phyloP scores from a whole-genome alignment of 148 eudicot species.

The Chenopodium quinoa region DNA sequence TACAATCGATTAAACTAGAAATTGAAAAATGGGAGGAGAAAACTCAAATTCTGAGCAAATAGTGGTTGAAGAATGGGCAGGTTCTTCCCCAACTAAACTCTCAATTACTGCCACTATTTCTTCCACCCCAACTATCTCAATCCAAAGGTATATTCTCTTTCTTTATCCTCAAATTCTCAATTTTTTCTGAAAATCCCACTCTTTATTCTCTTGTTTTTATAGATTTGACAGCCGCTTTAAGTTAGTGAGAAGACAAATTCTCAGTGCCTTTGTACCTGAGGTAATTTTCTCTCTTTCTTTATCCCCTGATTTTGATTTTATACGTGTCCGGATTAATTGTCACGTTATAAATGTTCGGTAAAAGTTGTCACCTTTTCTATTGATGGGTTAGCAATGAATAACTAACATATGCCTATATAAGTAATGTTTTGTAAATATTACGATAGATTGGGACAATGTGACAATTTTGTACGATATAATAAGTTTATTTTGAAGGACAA shows the following conservation, averaged over 20 bases:
- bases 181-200: not conserved
- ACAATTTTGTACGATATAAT: too few relatives aligned
- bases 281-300: constrained; percentile 15
- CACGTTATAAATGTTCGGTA: too few relatives aligned
- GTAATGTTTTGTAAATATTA: too few relatives aligned
- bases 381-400: not conserved
- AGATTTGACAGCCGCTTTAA: constrained; percentile 52
- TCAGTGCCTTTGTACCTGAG: constrained; percentile 90
- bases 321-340: too few relatives aligned
- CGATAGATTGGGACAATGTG: not conserved
- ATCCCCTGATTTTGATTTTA: not conserved
- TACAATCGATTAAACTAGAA: too few relatives aligned
- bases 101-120: constrained; percentile 61
- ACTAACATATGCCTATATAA: too few relatives aligned
- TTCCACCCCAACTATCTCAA: constrained; percentile 33
- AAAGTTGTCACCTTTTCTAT: not conserved
- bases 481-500: not conserved
- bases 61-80: constrained; percentile 72
- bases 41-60: constrained; percentile 4
- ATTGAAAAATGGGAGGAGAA: constrained; percentile 1
- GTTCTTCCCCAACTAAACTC: constrained; percentile 52
- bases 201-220: constrained; percentile 4
- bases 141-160: constrained; percentile 27
- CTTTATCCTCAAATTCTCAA: not conserved
- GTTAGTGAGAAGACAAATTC: constrained; percentile 46